Percentiles rank a stretch among this genome's conserved stretches.
phyloP scores from a whole-genome alignment of 2,329 filamentous ascomycete species.

The Claviceps paspali region DNA sequence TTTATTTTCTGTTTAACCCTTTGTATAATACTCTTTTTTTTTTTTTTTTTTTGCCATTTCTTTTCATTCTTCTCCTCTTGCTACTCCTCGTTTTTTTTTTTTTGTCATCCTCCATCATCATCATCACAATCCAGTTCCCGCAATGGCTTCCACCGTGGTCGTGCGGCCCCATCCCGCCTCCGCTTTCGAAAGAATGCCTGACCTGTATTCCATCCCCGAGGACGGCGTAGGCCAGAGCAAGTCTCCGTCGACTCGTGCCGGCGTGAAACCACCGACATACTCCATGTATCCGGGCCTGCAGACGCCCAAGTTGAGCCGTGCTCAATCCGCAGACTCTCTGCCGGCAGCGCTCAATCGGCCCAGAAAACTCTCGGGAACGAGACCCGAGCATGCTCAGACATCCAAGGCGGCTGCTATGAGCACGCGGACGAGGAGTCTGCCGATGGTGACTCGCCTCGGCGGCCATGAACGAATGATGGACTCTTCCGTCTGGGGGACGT shows the following conservation, averaged over 20 bases:
- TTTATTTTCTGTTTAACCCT: no score
- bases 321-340: slow-evolving; percentile 10
- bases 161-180: slow-evolving; percentile 7
- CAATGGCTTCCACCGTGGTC: slow-evolving; percentile 8
- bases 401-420: no score
- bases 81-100: no score
- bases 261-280: no score
- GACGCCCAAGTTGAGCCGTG: slow-evolving; percentile 11
- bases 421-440: no score
- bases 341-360: slow-evolving; percentile 20
- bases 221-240: slow-evolving; percentile 6
- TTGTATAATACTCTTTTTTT: no score
- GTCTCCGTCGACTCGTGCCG: slow-evolving; percentile 3
- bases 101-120: no score
- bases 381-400: not conserved
- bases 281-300: slow-evolving; percentile 19
- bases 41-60: no score
- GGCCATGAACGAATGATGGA: slow-evolving; percentile 26
- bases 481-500: slow-evolving; percentile 8
- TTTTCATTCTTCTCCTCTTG: no score
- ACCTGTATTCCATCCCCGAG: slow-evolving; percentile 6
- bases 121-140: no score
- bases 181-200: slow-evolving; percentile 7
- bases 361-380: slow-evolving; percentile 17
- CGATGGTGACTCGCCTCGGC: no score